Evolutionary conservation across 768 basidiomycete genomes (phyloP).

Genomic region (Tylopilus sp.): DNA sequence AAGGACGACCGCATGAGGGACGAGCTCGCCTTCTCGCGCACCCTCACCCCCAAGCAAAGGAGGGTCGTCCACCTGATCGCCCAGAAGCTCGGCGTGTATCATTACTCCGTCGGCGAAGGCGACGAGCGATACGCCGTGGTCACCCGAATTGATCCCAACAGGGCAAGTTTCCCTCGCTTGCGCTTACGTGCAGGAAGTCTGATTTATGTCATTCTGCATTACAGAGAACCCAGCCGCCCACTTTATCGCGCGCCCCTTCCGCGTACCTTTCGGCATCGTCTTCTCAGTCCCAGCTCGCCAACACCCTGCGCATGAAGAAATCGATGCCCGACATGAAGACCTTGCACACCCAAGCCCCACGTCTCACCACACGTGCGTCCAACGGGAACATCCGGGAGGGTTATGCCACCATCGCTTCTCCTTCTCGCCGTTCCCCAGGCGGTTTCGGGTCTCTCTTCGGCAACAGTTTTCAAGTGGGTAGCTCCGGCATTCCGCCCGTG

Average conservation of each 20-base stretch:
- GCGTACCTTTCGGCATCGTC: slow-evolving; percentile 66
- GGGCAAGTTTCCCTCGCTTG: slow-evolving; percentile 46
- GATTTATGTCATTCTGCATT: slow-evolving; percentile 14
- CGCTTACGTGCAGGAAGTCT: slow-evolving; percentile 12
- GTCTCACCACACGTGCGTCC: slow-evolving; percentile 74
- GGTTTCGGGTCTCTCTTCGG: slow-evolving; percentile 73
- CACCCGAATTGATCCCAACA: slow-evolving; percentile 81
- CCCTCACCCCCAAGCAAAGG: slow-evolving; percentile 79
- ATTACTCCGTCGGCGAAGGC: slow-evolving; percentile 89
- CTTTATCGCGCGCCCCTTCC: slow-evolving; percentile 78
- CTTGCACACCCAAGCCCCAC: slow-evolving; percentile 73
- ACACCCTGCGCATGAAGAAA: slow-evolving; percentile 84
- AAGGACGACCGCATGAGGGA: slow-evolving; percentile 98
- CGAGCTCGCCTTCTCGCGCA: slow-evolving; percentile 93
- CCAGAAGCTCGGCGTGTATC: slow-evolving; percentile 93
- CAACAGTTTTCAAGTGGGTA: slow-evolving; percentile 36
- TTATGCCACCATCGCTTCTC: slow-evolving; percentile 83
- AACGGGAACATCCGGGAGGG: slow-evolving; percentile 87
- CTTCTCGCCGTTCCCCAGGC: slow-evolving; percentile 71
- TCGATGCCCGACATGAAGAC: slow-evolving; percentile 99
- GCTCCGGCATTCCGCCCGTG: slow-evolving; percentile 67
- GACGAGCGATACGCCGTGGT: slow-evolving; percentile 94
- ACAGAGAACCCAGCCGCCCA: slow-evolving; percentile 46
- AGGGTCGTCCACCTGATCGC: slow-evolving; percentile 94
- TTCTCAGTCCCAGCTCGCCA: slow-evolving; percentile 40